Base-by-base conservation (phyloP, 179 eudicot genomes). In the Silene coronaria region DNA sequence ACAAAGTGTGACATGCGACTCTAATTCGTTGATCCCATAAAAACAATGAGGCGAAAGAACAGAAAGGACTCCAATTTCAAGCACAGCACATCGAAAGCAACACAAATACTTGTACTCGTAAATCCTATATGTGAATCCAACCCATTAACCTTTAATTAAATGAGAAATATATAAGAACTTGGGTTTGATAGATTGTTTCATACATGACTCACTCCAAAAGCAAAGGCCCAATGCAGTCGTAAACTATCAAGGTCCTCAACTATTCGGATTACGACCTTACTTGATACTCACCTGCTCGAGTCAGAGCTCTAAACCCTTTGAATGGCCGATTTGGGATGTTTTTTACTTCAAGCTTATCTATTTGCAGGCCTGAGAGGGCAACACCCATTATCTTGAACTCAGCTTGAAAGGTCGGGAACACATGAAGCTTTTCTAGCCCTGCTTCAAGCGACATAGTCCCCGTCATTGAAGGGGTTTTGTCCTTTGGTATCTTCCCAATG, bases 281-380 rank as follows among this genome's bases (percentile, higher is more conserved):
- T 86, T 89, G 88, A 79, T 81, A 94, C 75, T 86, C 85, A 28
- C 98, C 98, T 32, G 86, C 94, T 60, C 83, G 84, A 27, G 97
- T 92, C 21, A 85, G 89, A 77, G 96, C 98, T 79, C 95, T 88
- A 62, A 94, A 94, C 23, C 97, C 96, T 82, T 94, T 94, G 85
- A 87, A 88, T 53, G 92, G 91, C 22, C 89, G 92, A 73, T 87
- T 83, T 55, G 90, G 84, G n/a, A 86, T 71, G 65, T 92, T 94
- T 79, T 83, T 86, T 36, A 88, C 76, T 70, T 94, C 96, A 65
- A 94, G 74, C 64, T 88, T 90, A 73, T 88, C 92, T 22, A 91
- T 89, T 71, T 87, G 84, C 67, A 94, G 77, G 42, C 97, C 98
- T 1, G 98, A 94, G 26, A 94, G 91, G 73, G 97, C 98, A 75